Base-by-base conservation (phyloP, 2,329 filamentous ascomycete species). In the Colletotrichum zoysiae region DNA sequence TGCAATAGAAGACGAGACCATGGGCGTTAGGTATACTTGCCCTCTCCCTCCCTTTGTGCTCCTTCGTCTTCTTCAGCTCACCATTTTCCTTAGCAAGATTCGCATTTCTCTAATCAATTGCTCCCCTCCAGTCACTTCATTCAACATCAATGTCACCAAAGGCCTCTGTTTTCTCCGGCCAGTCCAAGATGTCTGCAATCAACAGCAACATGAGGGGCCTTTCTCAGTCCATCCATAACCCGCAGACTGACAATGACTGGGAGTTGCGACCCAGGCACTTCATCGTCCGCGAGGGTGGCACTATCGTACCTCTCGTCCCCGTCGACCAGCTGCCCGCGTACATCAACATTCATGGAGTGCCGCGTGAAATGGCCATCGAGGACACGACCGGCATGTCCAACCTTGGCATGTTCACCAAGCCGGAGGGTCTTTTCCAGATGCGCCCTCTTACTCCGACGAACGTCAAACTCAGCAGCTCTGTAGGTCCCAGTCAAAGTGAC, bases 241-340 rank as follows among this genome's bases (percentile, higher is more conserved):
- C 71, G 9, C 53, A 60, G 14, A 42, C 67, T 35, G 55, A 61
- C 18, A 44, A 33, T 16, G 23, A 23, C 8, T n/a, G 42, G 18
- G 30, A 30, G 2, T 73, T 77, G 23, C 69, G 71, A 4, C 79
- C 78, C 4, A 75, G 74, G 11, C 80, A 84, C 76, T 86, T 85
- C 76, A 71, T 87, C 48, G 78, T 84, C 69, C 82, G 84, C 48
- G 63, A 69, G 16, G 46, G 35, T 23, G 81, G 80, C 3, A 77
- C 78, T 8, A 81, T 86, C 4, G 86, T 89, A 1, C 88, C 87
- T 8, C 82, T 89, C n/a, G 81, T 89, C n/a, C 82, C 87, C 0
- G 77, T 84, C 16, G 87, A 89, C 76, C 81, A 88, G 71, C 82
- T 89, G 0, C 87, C 87, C 0, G 76, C 79, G 1, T 84, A 84